A percentile compares a stretch with the other conserved stretches of the same genome.
Evolutionary conservation across 2,329 filamentous ascomycete species (phyloP).

Genomic region (Thermoascus crustaceus): DNA sequence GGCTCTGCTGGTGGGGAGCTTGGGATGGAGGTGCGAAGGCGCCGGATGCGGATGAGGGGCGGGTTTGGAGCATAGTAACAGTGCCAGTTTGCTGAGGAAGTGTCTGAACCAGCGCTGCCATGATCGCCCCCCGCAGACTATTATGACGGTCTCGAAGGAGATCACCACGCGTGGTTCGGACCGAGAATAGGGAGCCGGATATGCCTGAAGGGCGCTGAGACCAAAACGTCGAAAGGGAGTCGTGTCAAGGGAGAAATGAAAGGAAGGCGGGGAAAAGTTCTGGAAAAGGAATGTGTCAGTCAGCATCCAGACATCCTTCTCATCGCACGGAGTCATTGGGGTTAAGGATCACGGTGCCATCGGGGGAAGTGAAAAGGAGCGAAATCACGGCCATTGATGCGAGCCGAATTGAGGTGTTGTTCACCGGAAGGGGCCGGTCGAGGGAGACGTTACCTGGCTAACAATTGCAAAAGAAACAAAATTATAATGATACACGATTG

Average conservation of each 20-base stretch:
- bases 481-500: constrained; percentile 4
- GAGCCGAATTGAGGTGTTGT: constrained; percentile 5
- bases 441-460: constrained; percentile 2
- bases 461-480: constrained; percentile 10
- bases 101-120: constrained; percentile 79
- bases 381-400: constrained; percentile 1
- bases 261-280: constrained; percentile 2
- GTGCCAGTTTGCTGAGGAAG: constrained; percentile 68
- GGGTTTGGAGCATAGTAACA: constrained; percentile 67
- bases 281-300: too few species aligned
- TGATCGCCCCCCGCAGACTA: constrained; percentile 41
- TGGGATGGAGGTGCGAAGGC: constrained; percentile 40
- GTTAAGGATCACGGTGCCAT: too few species aligned
- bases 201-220: constrained; percentile 12
- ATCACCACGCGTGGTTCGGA: too few species aligned
- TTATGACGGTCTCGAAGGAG: too few species aligned
- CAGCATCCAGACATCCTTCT: too few species aligned
- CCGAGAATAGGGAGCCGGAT: constrained; percentile 16
- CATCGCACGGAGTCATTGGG: too few species aligned
- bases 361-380: background rate
- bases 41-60: constrained; percentile 56
- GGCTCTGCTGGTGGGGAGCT: constrained; percentile 30
- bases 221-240: constrained; percentile 1
- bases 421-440: constrained; percentile 5
- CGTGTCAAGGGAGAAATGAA: constrained; percentile 2